Conservation (phyloP, 1,284 basidiomycete species). For the Melampsora larici-populina region DNA sequence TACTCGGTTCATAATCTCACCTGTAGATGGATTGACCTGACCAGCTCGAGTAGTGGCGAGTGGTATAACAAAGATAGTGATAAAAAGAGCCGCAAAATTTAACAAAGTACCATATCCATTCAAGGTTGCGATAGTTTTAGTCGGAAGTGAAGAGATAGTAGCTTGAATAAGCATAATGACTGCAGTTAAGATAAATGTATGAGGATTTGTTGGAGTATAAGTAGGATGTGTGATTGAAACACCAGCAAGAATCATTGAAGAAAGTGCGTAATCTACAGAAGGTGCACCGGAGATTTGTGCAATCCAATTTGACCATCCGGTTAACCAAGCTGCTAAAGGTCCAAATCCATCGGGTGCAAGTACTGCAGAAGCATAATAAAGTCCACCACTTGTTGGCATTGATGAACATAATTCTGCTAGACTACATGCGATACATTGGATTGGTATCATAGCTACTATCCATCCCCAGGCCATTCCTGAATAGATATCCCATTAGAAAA, state of each 20-base stretch:
- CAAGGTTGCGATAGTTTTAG: neutral
- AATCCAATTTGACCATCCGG: conserved; percentile 48
- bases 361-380: conserved; percentile 47
- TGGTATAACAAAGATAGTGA: neutral
- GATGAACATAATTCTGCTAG: conserved; percentile 70
- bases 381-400: conserved; percentile 61
- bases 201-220: neutral
- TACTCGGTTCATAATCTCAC: conserved; percentile 62
- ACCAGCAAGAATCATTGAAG: neutral
- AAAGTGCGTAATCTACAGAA: conserved; percentile 54
- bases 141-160: neutral
- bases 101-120: neutral
- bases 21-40: conserved; percentile 63
- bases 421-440: conserved; percentile 65
- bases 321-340: conserved; percentile 47
- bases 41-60: conserved; percentile 56
- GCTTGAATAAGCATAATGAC: neutral
- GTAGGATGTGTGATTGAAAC: neutral
- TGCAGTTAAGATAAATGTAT: neutral
- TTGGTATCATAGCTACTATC: conserved; percentile 69
- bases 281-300: conserved; percentile 47
- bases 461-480: conserved; percentile 74
- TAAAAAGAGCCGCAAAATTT: neutral
- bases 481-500: conserved; percentile 61
- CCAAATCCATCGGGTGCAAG: conserved; percentile 45